Percentiles rank a stretch among this genome's conserved stretches.
phyloP scores from a whole-genome alignment of 495 filamentous ascomycete species.

The Opeltia flavorubescens region DNA sequence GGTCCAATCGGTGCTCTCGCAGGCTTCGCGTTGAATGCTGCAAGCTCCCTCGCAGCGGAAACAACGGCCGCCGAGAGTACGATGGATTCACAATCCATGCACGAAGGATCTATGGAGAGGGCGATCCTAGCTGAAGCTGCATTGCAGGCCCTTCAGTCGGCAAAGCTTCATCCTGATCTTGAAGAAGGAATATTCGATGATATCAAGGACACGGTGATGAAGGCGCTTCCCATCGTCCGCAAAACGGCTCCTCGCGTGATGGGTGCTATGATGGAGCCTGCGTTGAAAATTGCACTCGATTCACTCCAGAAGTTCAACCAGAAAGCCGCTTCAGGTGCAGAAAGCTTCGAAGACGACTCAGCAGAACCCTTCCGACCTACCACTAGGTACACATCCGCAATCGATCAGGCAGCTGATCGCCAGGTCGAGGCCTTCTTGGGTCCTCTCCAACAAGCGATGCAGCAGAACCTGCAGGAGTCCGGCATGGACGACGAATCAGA shows the following conservation, averaged over 20 bases:
- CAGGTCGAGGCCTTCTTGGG: constrained; percentile 11
- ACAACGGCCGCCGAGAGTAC: constrained; percentile 6
- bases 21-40: constrained; percentile 14
- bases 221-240: constrained; percentile 9
- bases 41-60: constrained; percentile 7
- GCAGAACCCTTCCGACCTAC: not conserved
- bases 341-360: constrained; percentile 7
- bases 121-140: constrained; percentile 24
- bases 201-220: constrained; percentile 8
- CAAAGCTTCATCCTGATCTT: not conserved
- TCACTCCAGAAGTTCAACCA: constrained; percentile 9
- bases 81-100: not conserved
- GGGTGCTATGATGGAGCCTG: constrained; percentile 14
- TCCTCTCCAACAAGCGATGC: constrained; percentile 5
- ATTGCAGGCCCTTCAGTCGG: constrained; percentile 11
- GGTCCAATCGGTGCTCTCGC: constrained; percentile 17
- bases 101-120: constrained; percentile 16
- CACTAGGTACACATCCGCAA: constrained; percentile 6
- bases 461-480: constrained; percentile 10
- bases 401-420: constrained; percentile 10
- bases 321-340: constrained; percentile 7
- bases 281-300: constrained; percentile 13
- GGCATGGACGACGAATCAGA: constrained; percentile 10
- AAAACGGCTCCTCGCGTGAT: constrained; percentile 14
- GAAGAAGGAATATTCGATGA: constrained; percentile 15